Conservation (phyloP, 1,284 basidiomycete genomes). For the Ganoderma sp. region DNA sequence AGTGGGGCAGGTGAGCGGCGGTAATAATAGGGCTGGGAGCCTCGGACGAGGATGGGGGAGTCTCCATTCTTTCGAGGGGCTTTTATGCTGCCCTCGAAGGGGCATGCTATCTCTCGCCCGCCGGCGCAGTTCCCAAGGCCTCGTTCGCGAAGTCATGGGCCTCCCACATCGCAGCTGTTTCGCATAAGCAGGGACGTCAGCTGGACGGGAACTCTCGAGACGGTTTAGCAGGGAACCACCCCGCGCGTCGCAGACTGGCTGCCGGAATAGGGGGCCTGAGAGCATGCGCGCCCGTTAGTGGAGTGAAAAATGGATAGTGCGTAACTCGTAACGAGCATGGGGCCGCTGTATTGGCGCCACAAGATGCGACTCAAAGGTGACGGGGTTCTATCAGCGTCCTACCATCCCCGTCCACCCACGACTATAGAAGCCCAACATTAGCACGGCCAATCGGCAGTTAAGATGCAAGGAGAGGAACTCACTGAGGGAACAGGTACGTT, state of each 20-base stretch:
- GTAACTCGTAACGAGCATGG: conserved; percentile 18
- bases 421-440: conserved; percentile 18
- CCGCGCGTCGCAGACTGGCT: conserved; percentile 18
- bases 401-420: conserved; percentile 27
- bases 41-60: conserved; percentile 32
- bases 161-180: conserved; percentile 26
- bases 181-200: conserved; percentile 30
- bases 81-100: conserved; percentile 30
- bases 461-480: not conserved
- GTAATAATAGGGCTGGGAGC: conserved; percentile 35
- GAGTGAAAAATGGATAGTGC: conserved; percentile 12
- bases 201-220: conserved; percentile 28
- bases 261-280: conserved; percentile 28
- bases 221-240: conserved; percentile 26
- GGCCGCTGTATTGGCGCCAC: conserved; percentile 23
- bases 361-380: conserved; percentile 17
- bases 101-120: conserved; percentile 29
- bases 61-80: conserved; percentile 25
- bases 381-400: conserved; percentile 25
- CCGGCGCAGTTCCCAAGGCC: conserved; percentile 31
- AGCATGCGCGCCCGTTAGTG: conserved; percentile 22
- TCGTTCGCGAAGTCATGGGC: conserved; percentile 34
- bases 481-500: not conserved
- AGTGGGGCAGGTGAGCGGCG: conserved; percentile 28
- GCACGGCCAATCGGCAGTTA: conserved; percentile 10